These are phyloP conservation scores for Brettanomyces custersianus DNA, from an alignment of 805 yeast species.

Conservation along the genomic window DNA sequence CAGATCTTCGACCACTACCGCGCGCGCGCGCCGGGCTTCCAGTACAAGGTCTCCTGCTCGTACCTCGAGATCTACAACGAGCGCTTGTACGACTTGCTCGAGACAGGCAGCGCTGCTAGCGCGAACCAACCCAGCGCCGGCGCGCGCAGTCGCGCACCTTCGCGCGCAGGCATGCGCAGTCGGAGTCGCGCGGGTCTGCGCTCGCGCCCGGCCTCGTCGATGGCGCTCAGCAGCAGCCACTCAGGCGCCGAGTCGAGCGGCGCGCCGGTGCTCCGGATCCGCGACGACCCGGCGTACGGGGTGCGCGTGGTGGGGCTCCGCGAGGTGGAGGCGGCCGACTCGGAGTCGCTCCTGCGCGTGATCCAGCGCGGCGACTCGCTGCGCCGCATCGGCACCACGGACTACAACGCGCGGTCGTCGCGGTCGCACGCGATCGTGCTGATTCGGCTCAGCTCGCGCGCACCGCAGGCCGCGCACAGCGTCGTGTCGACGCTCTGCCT, in stretches of 20 bases:
- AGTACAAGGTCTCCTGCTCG: constrained; percentile 47
- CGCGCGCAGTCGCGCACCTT: too few species aligned
- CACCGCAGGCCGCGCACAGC: constrained; percentile 26
- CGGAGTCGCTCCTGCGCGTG: constrained; percentile 50
- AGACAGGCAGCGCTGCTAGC: not conserved
- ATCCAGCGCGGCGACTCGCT: constrained; percentile 64
- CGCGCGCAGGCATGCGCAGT: too few species aligned
- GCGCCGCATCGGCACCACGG: constrained; percentile 81
- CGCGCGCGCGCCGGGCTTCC: constrained; percentile 13
- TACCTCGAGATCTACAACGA: constrained; percentile 87
- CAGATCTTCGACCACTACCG: constrained; percentile 43
- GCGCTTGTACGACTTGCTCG: constrained; percentile 67
- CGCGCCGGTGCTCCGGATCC: constrained; percentile 55
- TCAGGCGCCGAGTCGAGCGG: not conserved
- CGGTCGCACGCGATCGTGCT: constrained; percentile 88
- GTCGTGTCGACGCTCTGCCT: constrained; percentile 58
- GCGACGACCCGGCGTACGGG: constrained; percentile 70
- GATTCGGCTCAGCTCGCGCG: constrained; percentile 41
- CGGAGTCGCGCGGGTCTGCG: too few species aligned
- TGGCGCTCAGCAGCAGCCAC: not conserved
- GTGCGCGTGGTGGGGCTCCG: constrained; percentile 68
- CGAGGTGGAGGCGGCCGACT: constrained; percentile 46
- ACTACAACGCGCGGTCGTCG: constrained; percentile 78
- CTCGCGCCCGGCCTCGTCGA: not conserved
- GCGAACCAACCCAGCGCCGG: not conserved